These are phyloP conservation scores for Hemerocallis citrina DNA, from an alignment of 106 monocot genomes.

Conservation along the genomic window DNA sequence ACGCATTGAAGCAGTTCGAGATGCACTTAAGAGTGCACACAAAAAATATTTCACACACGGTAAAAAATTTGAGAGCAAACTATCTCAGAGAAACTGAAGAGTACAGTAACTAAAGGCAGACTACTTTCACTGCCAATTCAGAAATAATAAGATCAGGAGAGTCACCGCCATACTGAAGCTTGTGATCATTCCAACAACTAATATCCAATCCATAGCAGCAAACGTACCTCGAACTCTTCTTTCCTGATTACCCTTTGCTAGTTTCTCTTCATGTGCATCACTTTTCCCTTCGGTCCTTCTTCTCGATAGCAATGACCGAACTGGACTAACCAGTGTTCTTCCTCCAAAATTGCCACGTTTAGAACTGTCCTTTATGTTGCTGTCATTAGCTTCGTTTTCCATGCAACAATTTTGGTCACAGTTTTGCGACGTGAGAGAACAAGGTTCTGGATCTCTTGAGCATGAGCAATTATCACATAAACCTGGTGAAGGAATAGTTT, in stretches of 20 bases:
- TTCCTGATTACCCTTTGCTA: neutral
- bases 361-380: neutral
- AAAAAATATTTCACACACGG: too few species aligned
- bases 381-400: neutral
- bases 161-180: conserved; percentile 34
- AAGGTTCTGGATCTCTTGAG: conserved; percentile 18
- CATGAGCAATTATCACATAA: conserved; percentile 34
- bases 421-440: conserved; percentile 6
- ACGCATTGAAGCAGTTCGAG: too few species aligned
- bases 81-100: neutral
- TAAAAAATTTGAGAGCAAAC: neutral
- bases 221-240: conserved; percentile 6
- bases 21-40: too few species aligned
- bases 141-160: conserved; percentile 20
- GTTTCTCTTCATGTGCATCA: neutral
- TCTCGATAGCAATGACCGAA: conserved; percentile 34
- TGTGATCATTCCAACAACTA: conserved; percentile 33
- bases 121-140: neutral
- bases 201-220: conserved; percentile 31
- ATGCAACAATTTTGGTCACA: neutral
- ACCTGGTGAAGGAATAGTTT: neutral
- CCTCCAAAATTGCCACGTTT: neutral
- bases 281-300: conserved; percentile 16
- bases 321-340: conserved; percentile 9
- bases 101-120: neutral